Conservation (phyloP, 2,329 filamentous ascomycete genomes). For the Hypoxylon sp. region DNA sequence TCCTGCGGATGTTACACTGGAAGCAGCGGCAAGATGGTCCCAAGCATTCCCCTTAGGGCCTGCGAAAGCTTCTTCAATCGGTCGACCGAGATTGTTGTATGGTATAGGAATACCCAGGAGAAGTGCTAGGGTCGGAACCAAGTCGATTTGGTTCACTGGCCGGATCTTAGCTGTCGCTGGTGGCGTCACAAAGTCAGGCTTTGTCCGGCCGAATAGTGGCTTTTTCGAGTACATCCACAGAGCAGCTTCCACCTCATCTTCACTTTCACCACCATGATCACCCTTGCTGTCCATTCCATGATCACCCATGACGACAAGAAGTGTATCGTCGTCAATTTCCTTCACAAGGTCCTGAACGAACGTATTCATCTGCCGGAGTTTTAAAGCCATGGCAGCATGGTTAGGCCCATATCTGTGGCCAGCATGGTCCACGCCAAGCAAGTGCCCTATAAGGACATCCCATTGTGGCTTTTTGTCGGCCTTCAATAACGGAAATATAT, state of each 20-base stretch:
- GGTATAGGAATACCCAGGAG: constrained; percentile 93
- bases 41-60: constrained; percentile 78
- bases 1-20: constrained; percentile 83
- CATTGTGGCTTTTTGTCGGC: constrained; percentile 77
- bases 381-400: constrained; percentile 91
- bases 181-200: constrained; percentile 70
- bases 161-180: constrained; percentile 82
- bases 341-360: constrained; percentile 81
- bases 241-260: constrained; percentile 94
- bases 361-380: constrained; percentile 90
- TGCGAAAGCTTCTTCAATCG: constrained; percentile 94
- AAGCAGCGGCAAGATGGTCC: constrained; percentile 82
- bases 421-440: constrained; percentile 95
- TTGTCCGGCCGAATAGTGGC: constrained; percentile 84
- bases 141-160: constrained; percentile 88
- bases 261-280: constrained; percentile 97
- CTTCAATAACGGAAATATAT: constrained; percentile 87
- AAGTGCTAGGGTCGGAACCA: constrained; percentile 91
- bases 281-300: constrained; percentile 98
- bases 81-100: constrained; percentile 93
- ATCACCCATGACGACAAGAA: constrained; percentile 98
- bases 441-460: constrained; percentile 96
- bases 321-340: constrained; percentile 84
- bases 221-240: constrained; percentile 99
- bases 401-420: constrained; percentile 96